Evolutionary conservation across 2,329 filamentous ascomycete genomes (phyloP).

Genomic region (Trichoderma koningii): DNA sequence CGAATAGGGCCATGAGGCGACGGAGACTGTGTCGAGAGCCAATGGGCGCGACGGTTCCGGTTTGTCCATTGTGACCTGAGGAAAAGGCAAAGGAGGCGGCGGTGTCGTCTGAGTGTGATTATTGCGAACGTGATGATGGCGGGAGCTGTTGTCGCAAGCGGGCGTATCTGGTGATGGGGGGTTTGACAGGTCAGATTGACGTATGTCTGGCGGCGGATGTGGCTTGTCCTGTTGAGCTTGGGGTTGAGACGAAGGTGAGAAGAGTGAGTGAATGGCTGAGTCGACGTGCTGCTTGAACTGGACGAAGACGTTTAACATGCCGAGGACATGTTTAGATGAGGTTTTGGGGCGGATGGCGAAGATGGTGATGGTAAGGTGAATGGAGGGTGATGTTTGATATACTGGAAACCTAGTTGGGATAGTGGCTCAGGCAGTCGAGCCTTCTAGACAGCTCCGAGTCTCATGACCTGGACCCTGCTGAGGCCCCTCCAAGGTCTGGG

Average conservation of each 20-base stretch:
- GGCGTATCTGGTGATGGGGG: conserved; percentile 3
- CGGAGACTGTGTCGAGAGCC: conserved; percentile 31
- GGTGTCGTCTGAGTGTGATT: no score
- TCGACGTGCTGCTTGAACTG: conserved; percentile 40
- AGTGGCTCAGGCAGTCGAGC: neutral
- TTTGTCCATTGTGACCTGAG: conserved; percentile 19
- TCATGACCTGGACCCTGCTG: conserved; percentile 3
- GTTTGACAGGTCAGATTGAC: conserved; percentile 10
- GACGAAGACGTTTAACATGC: conserved; percentile 32
- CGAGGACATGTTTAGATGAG: conserved; percentile 7
- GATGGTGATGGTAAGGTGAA: neutral
- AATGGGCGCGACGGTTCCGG: neutral
- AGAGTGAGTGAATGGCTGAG: conserved; percentile 39
- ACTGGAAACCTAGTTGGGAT: neutral
- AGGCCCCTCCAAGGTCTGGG: neutral
- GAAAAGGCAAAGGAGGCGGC: conserved; percentile 8
- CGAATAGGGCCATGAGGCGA: conserved; percentile 37
- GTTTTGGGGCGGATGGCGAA: neutral
- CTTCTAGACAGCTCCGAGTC: neutral
- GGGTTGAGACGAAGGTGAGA: conserved; percentile 30
- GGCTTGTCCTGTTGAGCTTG: conserved; percentile 21
- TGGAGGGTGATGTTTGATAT: neutral
- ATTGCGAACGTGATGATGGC: neutral
- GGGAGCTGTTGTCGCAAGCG: conserved; percentile 23
- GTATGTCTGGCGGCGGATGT: conserved; percentile 20